A percentile compares a stretch with the other conserved stretches of the same genome.
phyloP scores from a whole-genome alignment of 2,329 filamentous ascomycete species.

The Clonostachys sp. region DNA sequence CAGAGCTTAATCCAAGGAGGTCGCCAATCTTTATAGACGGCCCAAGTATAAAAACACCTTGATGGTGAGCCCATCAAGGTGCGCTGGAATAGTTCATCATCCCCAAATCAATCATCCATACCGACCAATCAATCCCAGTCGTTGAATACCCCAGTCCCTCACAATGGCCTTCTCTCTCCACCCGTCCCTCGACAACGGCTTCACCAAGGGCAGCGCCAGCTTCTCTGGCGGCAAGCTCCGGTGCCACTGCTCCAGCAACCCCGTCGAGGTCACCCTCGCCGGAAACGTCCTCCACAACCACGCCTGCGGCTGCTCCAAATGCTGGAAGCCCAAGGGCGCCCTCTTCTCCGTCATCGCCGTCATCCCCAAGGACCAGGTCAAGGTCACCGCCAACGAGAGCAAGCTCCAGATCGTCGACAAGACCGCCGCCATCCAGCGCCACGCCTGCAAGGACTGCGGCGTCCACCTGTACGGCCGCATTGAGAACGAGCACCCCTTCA shows the following conservation, averaged over 20 bases:
- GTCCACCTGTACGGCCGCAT: slow-evolving; percentile 63
- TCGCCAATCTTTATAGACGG: too few relatives aligned
- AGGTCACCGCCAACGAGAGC: slow-evolving; percentile 49
- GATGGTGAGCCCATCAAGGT: too few relatives aligned
- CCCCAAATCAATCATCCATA: too few relatives aligned
- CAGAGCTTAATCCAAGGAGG: too few relatives aligned
- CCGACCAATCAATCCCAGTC: too few relatives aligned
- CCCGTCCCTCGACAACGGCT: slow-evolving; percentile 57
- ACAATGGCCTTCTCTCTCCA: slow-evolving; percentile 35
- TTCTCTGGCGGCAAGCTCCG: slow-evolving; percentile 56
- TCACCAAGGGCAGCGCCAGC: slow-evolving; percentile 47
- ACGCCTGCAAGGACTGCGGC: slow-evolving; percentile 58
- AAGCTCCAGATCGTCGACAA: slow-evolving; percentile 55
- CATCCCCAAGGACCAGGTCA: slow-evolving; percentile 47
- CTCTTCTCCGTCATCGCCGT: slow-evolving; percentile 64
- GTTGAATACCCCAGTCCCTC: background rate
- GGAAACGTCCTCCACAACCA: slow-evolving; percentile 65
- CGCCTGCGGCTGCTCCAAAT: slow-evolving; percentile 67
- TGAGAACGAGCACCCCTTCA: slow-evolving; percentile 60
- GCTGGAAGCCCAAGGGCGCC: slow-evolving; percentile 62
- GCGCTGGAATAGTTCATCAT: too few relatives aligned
- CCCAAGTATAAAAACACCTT: too few relatives aligned
- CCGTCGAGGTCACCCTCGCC: slow-evolving; percentile 52
- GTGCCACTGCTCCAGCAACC: slow-evolving; percentile 53
- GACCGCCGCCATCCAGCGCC: slow-evolving; percentile 52